Evolutionary conservation across 306 rosid genomes (phyloP).

Genomic region (Alnus rubra): DNA sequence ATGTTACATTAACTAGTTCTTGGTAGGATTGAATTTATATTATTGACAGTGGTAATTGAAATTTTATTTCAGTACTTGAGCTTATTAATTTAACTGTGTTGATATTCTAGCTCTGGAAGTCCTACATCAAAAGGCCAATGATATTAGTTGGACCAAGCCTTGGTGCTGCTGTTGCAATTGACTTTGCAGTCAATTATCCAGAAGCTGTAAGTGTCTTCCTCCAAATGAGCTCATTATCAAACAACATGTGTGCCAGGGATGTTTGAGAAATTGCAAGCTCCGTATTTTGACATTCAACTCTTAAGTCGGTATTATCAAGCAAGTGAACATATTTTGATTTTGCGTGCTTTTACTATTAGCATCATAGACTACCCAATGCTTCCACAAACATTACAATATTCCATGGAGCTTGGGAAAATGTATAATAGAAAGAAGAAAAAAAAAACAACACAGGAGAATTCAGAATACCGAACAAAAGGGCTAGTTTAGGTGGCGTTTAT

Average conservation of each 20-base stretch:
- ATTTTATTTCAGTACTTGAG: neutral
- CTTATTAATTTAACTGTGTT: neutral
- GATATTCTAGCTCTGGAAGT: constrained; percentile 69
- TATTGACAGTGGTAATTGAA: neutral
- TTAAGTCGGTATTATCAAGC: neutral
- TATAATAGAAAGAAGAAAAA: neutral
- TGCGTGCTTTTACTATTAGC: neutral
- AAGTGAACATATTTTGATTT: neutral
- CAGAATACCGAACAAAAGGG: neutral
- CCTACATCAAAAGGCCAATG: constrained; percentile 79
- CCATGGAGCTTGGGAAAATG: neutral
- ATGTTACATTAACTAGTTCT: neutral
- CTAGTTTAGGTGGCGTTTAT: neutral
- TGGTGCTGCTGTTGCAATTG: constrained; percentile 95
- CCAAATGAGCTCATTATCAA: constrained; percentile 24
- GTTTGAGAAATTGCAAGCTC: neutral
- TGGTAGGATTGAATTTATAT: neutral
- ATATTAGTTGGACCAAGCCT: constrained; percentile 96
- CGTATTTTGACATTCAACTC: constrained; percentile 1
- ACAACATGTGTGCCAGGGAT: neutral
- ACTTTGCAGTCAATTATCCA: constrained; percentile 81
- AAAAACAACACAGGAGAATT: neutral
- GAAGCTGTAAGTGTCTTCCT: constrained; percentile 70
- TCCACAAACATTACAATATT: neutral
- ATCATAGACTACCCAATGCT: neutral